A percentile compares a stretch with the other conserved stretches of the same genome.
phyloP scores from a whole-genome alignment of 177 flowering plant genomes.

The Telopea speciosissima region DNA sequence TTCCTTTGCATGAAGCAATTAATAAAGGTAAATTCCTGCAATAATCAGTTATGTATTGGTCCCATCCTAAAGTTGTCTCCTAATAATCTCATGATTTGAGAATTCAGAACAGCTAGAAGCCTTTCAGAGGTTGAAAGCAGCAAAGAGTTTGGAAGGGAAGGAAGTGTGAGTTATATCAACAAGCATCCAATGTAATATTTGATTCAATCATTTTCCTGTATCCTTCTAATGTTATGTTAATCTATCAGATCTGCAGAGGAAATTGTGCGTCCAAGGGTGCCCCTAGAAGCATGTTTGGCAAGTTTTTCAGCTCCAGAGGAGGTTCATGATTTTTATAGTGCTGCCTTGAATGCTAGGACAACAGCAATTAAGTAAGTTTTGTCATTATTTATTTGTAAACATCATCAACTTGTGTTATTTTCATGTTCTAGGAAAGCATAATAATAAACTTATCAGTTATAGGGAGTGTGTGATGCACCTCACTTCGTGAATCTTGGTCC shows the following conservation, averaged over 20 bases:
- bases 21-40: conserved; percentile 58
- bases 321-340: conserved; percentile 84
- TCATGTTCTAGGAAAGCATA: background rate
- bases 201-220: background rate
- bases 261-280: conserved; percentile 91
- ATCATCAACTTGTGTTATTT: background rate
- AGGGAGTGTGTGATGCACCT: background rate
- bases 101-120: conserved; percentile 72
- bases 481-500: background rate
- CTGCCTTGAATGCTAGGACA: conserved; percentile 77
- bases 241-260: conserved; percentile 55
- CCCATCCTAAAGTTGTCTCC: background rate
- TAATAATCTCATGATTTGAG: conserved; percentile 17
- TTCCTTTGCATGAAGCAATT: conserved; percentile 80
- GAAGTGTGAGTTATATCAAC: conserved; percentile 57
- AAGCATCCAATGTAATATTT: background rate
- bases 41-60: conserved; percentile 1
- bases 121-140: conserved; percentile 62
- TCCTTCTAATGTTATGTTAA: conserved; percentile 6
- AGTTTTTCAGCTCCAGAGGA: conserved; percentile 85
- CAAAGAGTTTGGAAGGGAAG: conserved; percentile 50
- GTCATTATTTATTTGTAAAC: background rate
- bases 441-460: background rate
- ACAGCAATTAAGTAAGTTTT: conserved; percentile 80
- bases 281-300: conserved; percentile 79